phyloP scores from a whole-genome alignment of 345 rosid genomes.

The Dipteronia dyeriana region DNA sequence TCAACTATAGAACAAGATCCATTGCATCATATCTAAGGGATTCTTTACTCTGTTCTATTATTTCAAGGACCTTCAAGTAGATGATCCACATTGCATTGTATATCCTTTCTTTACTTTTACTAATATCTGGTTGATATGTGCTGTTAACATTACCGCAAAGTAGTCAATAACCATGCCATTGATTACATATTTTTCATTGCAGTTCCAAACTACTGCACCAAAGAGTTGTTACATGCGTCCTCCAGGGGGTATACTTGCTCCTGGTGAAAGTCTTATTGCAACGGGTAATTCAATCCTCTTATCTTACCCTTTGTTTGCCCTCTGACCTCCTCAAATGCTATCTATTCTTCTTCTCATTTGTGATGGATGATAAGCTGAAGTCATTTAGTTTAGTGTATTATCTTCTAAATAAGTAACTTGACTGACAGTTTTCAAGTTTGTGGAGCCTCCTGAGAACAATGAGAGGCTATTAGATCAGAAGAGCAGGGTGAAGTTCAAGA shows the following conservation, averaged over 20 bases:
- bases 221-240: slow-evolving; percentile 86
- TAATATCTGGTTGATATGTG: not conserved
- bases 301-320: not conserved
- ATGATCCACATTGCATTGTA: not conserved
- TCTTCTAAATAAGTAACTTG: slow-evolving; percentile 24
- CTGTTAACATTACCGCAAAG: not conserved
- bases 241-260: slow-evolving; percentile 69
- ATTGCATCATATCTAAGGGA: not conserved
- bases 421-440: slow-evolving; percentile 70
- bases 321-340: not conserved
- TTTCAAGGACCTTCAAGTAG: not conserved
- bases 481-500: slow-evolving; percentile 70
- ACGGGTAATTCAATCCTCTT: slow-evolving; percentile 44
- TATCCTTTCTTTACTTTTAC: not conserved
- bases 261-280: slow-evolving; percentile 68
- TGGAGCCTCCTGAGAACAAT: slow-evolving; percentile 69
- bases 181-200: slow-evolving; percentile 8
- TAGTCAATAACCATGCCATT: not conserved
- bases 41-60: not conserved
- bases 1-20: not conserved
- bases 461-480: slow-evolving; percentile 62
- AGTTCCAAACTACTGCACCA: slow-evolving; percentile 87
- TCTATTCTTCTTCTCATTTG: slow-evolving; percentile 9
- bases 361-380: not conserved
- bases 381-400: slow-evolving; percentile 12